phyloP scores from a whole-genome alignment of 306 rosid species.

The Herpetospermum pedunculosum region DNA sequence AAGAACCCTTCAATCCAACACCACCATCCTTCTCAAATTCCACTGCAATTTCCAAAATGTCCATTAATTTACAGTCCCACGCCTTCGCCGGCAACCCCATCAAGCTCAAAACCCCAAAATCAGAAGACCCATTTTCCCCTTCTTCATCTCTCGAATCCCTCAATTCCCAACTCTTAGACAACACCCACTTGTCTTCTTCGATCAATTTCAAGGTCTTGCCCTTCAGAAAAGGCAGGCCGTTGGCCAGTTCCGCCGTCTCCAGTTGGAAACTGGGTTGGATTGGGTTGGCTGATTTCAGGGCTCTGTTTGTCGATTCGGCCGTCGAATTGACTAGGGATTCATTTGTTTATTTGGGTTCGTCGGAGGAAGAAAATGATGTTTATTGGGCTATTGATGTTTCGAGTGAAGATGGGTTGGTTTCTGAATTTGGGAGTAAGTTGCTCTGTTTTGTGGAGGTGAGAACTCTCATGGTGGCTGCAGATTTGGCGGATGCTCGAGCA shows the following conservation, averaged over 20 bases:
- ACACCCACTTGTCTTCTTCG: slow-evolving; percentile 25
- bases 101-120: slow-evolving; percentile 34
- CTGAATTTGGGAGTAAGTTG: slow-evolving; percentile 27
- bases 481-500: slow-evolving; percentile 55
- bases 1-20: not conserved
- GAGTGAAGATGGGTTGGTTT: slow-evolving; percentile 21
- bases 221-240: slow-evolving; percentile 44
- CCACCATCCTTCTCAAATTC: not conserved
- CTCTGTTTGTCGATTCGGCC: slow-evolving; percentile 26
- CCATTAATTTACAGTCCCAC: slow-evolving; percentile 34
- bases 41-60: slow-evolving; percentile 22
- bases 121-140: slow-evolving; percentile 38
- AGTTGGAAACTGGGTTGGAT: slow-evolving; percentile 79
- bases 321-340: slow-evolving; percentile 39
- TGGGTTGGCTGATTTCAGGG: slow-evolving; percentile 36
- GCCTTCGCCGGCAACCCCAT: slow-evolving; percentile 65
- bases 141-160: slow-evolving; percentile 50
- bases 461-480: slow-evolving; percentile 83
- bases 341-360: slow-evolving; percentile 60
- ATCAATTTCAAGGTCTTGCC: slow-evolving; percentile 61
- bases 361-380: slow-evolving; percentile 38
- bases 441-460: slow-evolving; percentile 66
- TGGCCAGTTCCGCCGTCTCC: slow-evolving; percentile 41
- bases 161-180: slow-evolving; percentile 29
- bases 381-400: slow-evolving; percentile 87